Evolutionary conservation across 768 basidiomycete genomes (phyloP).

Genomic region (Cytidiella melzeri): DNA sequence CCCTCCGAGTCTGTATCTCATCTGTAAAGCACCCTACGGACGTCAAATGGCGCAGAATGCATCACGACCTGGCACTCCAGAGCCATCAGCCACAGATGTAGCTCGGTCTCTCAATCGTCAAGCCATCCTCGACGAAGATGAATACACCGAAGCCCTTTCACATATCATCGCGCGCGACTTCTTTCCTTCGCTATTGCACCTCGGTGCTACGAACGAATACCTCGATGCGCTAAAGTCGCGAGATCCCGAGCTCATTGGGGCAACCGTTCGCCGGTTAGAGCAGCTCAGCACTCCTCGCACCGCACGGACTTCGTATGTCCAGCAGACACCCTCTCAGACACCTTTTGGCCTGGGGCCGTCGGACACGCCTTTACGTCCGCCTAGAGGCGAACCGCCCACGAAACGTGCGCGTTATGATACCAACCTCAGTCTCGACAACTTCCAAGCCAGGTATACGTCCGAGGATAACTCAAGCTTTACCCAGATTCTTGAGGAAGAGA

Average conservation of each 20-base stretch:
- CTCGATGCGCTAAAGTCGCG: slow-evolving; percentile 72
- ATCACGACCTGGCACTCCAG: too few species aligned
- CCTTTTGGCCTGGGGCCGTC: slow-evolving; percentile 53
- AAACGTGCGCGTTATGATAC: slow-evolving; percentile 60
- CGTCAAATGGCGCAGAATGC: too few species aligned
- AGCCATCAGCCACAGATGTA: too few species aligned
- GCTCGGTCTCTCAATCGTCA: slow-evolving; percentile 65
- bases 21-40: too few species aligned
- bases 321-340: slow-evolving; percentile 53
- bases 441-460: slow-evolving; percentile 90
- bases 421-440: slow-evolving; percentile 68
- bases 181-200: slow-evolving; percentile 88
- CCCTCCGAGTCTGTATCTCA: too few species aligned
- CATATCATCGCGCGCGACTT: slow-evolving; percentile 96
- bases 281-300: slow-evolving; percentile 52
- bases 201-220: slow-evolving; percentile 85
- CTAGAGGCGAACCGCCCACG: slow-evolving; percentile 34
- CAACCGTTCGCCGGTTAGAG: slow-evolving; percentile 69
- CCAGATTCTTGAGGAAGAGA: slow-evolving; percentile 86
- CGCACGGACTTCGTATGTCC: slow-evolving; percentile 22
- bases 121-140: slow-evolving; percentile 81
- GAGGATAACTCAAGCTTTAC: slow-evolving; percentile 98
- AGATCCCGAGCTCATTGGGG: slow-evolving; percentile 71
- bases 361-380: slow-evolving; percentile 59
- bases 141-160: slow-evolving; percentile 86